Evolutionary conservation across 2,329 filamentous ascomycete species (phyloP), one percentile per base, ranked within the genome.

Genomic region (Beauveria rudraprayagi): DNA sequence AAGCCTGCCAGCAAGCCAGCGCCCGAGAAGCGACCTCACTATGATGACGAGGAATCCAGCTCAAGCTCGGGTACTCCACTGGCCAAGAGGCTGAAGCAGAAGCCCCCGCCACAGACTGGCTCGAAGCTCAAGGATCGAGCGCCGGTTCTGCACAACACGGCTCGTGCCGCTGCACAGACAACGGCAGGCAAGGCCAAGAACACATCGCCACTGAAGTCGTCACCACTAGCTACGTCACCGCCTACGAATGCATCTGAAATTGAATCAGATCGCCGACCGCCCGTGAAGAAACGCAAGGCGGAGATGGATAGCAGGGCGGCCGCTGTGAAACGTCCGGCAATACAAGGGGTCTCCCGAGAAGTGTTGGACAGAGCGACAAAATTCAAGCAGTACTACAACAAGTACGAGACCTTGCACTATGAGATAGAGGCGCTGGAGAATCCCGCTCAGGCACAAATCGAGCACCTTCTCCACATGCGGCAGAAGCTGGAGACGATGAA

Each of bases 161-260:
- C 40, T 50, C 51, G 50, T 4, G 24, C 40, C 3, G 48, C 53
- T 11, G 9, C 51, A 6, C 57, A 61, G 40, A 52, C 60, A 1
- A 41, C 54, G 5, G 14, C 55, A 4, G 43, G 28, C 52, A 81
- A 77, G 69, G 76, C 73, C 68, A 83, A 83, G 70, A 75, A 78
- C 63, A 85, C 80, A 0, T 85, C 83, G 7, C 83, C 83, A 0
- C 76, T 77, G 56, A 87, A 87, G 69, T 87, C 85, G 2, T 87
- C 85, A 10, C 85, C 84, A 4, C 74, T 87, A 19, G 84, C 84
- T n/a, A 84, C 83, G 1, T 87, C 84, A 7, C 83, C 84, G 14
- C 84, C 84, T 0, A 86, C 84, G 8, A 87, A 87, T 64, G 85
- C 83, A 1, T 86, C 84, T 1, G 84, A 87, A 61, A 72, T 86